Evolutionary conservation across 2,329 filamentous ascomycete species (phyloP).

Genomic region (Berkeleyomyces basicola): DNA sequence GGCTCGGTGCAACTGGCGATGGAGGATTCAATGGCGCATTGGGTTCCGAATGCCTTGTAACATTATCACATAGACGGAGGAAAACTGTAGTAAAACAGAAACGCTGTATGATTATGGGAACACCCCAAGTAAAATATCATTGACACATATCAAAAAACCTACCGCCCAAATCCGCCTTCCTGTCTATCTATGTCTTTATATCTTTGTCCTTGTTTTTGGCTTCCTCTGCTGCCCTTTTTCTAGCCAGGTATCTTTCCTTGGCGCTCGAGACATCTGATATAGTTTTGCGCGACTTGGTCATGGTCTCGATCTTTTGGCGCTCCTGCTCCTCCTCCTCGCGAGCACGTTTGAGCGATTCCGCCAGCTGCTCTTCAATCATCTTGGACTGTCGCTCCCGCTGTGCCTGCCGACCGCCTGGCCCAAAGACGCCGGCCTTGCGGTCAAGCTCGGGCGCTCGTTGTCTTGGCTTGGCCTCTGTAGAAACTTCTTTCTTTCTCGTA

Average conservation of each 20-base stretch:
- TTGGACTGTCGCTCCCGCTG: conserved; percentile 60
- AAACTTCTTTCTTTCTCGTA: conserved; percentile 4
- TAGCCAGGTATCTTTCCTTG: conserved; percentile 61
- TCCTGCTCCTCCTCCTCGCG: conserved; percentile 51
- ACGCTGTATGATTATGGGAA: neutral
- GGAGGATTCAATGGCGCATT: neutral
- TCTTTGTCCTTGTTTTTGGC: conserved; percentile 32
- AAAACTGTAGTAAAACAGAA: neutral
- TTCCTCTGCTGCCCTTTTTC: conserved; percentile 59
- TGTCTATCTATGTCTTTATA: neutral
- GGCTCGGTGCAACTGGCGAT: neutral
- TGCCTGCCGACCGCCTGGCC: conserved; percentile 30
- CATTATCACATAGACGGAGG: neutral
- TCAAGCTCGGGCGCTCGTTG: conserved; percentile 9
- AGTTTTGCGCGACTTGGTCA: conserved; percentile 63
- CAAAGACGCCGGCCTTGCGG: conserved; percentile 23
- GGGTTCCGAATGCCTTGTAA: neutral
- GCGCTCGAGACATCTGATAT: conserved; percentile 59
- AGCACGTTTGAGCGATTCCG: conserved; percentile 53
- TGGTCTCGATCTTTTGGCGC: conserved; percentile 42
- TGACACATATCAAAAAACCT: neutral
- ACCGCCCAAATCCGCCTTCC: neutral
- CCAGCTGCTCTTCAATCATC: conserved; percentile 66
- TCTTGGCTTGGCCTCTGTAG: neutral
- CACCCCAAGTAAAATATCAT: neutral